Evolutionary conservation across 352 stramenopile genomes (phyloP).

Genomic region (Phytophthora hybrid): DNA sequence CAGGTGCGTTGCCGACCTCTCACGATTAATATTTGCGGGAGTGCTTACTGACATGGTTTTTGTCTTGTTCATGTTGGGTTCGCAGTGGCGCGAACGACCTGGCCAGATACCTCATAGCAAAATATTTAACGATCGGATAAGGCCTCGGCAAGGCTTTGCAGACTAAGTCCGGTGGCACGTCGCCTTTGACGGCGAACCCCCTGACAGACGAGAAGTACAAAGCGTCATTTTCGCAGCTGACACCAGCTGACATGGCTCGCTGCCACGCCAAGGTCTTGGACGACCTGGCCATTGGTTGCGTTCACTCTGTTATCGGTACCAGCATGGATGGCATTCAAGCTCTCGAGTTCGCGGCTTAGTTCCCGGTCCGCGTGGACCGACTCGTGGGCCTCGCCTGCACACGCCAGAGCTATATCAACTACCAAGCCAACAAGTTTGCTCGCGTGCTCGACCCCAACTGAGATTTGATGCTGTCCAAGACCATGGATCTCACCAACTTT

Average conservation of each 20-base stretch:
- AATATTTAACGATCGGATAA: constrained; percentile 75
- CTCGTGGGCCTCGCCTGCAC: constrained; percentile 80
- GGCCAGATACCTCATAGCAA: constrained; percentile 77
- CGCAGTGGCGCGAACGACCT: constrained; percentile 78
- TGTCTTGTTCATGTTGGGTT: not conserved
- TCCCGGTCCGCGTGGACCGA: constrained; percentile 69
- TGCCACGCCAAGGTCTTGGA: constrained; percentile 78
- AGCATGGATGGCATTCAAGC: constrained; percentile 88
- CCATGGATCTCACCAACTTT: constrained; percentile 83
- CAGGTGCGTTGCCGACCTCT: constrained; percentile 52
- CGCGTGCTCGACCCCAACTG: constrained; percentile 84
- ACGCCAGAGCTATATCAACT: constrained; percentile 89
- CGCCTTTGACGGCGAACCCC: constrained; percentile 61
- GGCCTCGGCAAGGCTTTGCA: not conserved
- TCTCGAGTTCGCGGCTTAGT: constrained; percentile 82
- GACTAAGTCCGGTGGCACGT: not conserved
- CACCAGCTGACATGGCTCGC: constrained; percentile 86
- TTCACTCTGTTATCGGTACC: constrained; percentile 82
- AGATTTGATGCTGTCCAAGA: constrained; percentile 85
- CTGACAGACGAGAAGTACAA: constrained; percentile 63
- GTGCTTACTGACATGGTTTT: constrained; percentile 8
- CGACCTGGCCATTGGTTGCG: constrained; percentile 64
- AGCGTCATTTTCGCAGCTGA: constrained; percentile 82
- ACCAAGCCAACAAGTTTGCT: constrained; percentile 86
- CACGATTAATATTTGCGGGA: too few relatives aligned